Percentiles rank a stretch among this genome's conserved stretches.
phyloP scores from a whole-genome alignment of 2,329 filamentous ascomycete species.

The Penicillium sp. region DNA sequence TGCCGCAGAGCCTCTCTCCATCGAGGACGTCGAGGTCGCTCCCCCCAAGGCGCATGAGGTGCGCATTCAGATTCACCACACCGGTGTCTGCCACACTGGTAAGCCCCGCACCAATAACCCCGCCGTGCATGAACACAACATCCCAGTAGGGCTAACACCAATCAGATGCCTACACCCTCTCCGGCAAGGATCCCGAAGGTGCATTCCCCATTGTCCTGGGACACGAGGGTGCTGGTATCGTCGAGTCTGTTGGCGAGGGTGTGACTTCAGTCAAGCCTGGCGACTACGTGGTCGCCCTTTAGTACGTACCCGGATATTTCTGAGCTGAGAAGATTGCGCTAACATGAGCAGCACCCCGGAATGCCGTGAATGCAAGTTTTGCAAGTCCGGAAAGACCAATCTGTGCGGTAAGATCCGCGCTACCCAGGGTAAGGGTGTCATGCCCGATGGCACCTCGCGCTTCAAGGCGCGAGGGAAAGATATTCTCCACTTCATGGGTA shows the following conservation, averaged over 20 bases:
- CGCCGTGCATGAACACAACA: slow-evolving; percentile 3
- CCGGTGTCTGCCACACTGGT: slow-evolving; percentile 98
- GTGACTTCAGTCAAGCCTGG: slow-evolving; percentile 91
- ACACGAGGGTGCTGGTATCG: slow-evolving; percentile 85
- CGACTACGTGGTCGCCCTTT: slow-evolving; percentile 84
- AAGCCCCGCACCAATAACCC: slow-evolving; percentile 25
- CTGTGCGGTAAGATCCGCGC: slow-evolving; percentile 98
- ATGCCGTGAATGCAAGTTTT: slow-evolving; percentile 98
- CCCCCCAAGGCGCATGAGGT: slow-evolving; percentile 90
- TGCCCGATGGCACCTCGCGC: slow-evolving; percentile 93
- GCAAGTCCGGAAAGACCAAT: slow-evolving; percentile 98
- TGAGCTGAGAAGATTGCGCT: too few species aligned
- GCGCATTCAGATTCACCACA: slow-evolving; percentile 94
- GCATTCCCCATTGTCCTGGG: slow-evolving; percentile 84
- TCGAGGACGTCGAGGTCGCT: slow-evolving; percentile 89
- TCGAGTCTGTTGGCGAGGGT: slow-evolving; percentile 89
- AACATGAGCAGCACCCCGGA: slow-evolving; percentile 71
- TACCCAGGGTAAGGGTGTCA: slow-evolving; percentile 90
- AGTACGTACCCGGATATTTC: slow-evolving; percentile 49
- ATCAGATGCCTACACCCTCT: slow-evolving; percentile 84
- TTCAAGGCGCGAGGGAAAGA: slow-evolving; percentile 95
- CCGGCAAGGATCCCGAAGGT: slow-evolving; percentile 94
- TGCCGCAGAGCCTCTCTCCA: slow-evolving; percentile 77
- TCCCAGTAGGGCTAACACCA: slow-evolving; percentile 4
- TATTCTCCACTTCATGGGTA: slow-evolving; percentile 98